Evolutionary conservation across 208 protist species (phyloP).

Genomic region (Plasmodiophora brassicae): DNA sequence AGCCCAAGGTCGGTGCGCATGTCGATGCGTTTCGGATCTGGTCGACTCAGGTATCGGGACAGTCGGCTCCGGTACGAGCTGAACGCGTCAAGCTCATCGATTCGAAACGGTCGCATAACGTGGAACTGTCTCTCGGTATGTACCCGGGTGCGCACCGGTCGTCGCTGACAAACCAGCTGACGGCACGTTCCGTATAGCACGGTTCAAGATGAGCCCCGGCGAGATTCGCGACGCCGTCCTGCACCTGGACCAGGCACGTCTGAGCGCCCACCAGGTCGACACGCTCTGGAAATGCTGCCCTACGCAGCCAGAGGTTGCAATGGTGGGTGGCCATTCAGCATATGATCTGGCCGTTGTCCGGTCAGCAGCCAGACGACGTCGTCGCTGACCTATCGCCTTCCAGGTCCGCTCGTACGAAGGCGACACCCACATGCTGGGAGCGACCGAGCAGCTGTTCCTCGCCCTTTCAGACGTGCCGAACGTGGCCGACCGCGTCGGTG

Average conservation of each 20-base stretch:
- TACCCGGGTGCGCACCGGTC: neutral
- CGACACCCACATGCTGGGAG: neutral
- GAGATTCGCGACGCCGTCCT: conserved; percentile 18
- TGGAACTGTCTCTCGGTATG: conserved; percentile 1
- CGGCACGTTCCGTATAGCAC: neutral
- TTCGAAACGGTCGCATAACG: neutral
- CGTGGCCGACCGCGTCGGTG: neutral
- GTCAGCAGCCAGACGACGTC: too few relatives aligned
- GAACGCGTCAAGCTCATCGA: neutral
- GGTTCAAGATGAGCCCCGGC: neutral
- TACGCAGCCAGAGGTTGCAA: neutral
- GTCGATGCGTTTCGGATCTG: neutral
- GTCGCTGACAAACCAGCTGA: too few relatives aligned
- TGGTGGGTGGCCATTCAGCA: neutral
- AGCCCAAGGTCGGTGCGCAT: neutral
- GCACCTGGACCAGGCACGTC: neutral
- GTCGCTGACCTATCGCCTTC: neutral
- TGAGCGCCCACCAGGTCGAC: neutral
- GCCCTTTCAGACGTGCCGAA: conserved; percentile 5
- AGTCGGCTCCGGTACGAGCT: neutral
- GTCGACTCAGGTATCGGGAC: neutral
- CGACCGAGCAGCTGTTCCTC: neutral
- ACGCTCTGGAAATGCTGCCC: neutral
- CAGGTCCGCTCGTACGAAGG: conserved; percentile 26
- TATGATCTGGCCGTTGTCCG: too few relatives aligned